Evolutionary conservation across 2,329 filamentous ascomycete genomes (phyloP).

Genomic region (Emydomyces testavorans): DNA sequence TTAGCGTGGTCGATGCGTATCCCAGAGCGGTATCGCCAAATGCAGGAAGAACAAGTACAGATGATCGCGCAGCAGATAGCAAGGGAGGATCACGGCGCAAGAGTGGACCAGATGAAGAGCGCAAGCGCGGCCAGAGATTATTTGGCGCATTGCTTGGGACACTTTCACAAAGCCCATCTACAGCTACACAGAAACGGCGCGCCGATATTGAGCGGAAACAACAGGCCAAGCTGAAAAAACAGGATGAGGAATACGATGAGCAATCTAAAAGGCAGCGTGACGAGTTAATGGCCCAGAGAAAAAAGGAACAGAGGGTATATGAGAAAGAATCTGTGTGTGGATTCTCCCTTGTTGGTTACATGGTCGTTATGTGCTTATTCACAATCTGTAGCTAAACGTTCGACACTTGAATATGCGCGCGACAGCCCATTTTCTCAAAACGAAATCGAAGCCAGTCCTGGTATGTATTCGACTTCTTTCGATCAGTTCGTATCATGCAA

Average conservation of each 20-base stretch:
- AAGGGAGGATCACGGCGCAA: constrained; percentile 15
- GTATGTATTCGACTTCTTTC: constrained; percentile 42
- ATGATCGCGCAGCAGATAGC: constrained; percentile 5
- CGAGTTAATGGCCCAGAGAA: constrained; percentile 49
- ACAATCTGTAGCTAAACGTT: constrained; percentile 51
- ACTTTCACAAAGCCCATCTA: constrained; percentile 58
- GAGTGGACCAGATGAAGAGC: constrained; percentile 55
- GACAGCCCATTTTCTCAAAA: constrained; percentile 61
- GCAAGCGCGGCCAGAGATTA: constrained; percentile 69
- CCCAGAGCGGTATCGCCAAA: constrained; percentile 20
- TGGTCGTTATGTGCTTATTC: constrained; percentile 20
- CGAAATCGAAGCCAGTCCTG: constrained; percentile 58
- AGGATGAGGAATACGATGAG: constrained; percentile 60
- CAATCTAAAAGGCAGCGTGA: constrained; percentile 54
- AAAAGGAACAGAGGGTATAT: constrained; percentile 59
- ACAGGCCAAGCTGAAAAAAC: constrained; percentile 61
- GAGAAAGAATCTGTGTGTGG: constrained; percentile 62
- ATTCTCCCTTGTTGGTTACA: not conserved
- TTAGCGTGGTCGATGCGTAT: constrained; percentile 28
- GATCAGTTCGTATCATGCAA: not conserved
- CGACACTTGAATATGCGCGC: constrained; percentile 62
- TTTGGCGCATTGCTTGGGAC: constrained; percentile 74
- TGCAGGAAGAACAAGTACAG: constrained; percentile 14
- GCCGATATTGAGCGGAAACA: constrained; percentile 74
- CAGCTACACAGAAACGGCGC: constrained; percentile 55